Percentiles rank a stretch among this genome's conserved stretches.
phyloP scores from a whole-genome alignment of 2,329 filamentous ascomycete species.

The Sclerotinia minor region DNA sequence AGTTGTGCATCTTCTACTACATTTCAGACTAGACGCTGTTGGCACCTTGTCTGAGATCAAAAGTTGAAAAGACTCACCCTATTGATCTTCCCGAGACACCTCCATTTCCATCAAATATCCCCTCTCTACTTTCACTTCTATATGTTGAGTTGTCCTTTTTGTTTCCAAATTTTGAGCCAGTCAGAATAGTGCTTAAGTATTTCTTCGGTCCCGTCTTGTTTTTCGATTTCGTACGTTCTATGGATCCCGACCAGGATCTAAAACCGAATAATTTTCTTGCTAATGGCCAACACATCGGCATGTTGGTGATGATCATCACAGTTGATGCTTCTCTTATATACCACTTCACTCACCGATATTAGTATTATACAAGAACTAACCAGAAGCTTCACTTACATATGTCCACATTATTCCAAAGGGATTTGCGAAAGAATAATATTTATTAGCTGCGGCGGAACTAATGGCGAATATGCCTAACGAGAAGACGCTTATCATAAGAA shows the following conservation, averaged over 20 bases:
- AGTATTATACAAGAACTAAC: not conserved
- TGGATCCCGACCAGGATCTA: slow-evolving; percentile 16
- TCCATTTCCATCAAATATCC: not conserved
- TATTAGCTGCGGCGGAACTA: slow-evolving; percentile 52
- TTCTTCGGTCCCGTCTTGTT: slow-evolving; percentile 7
- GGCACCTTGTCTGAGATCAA: not conserved
- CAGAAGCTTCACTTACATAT: slow-evolving; percentile 26
- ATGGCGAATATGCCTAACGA: slow-evolving; percentile 52
- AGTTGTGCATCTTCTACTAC: not conserved
- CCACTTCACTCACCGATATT: slow-evolving; percentile 45
- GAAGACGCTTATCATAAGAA: slow-evolving; percentile 51
- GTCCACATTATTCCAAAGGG: slow-evolving; percentile 42
- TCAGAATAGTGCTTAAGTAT: not conserved
- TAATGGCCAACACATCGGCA: slow-evolving; percentile 53
- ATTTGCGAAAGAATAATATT: slow-evolving; percentile 47
- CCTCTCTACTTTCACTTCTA: slow-evolving; percentile 14
- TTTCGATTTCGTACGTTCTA: not conserved
- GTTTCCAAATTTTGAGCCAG: not conserved
- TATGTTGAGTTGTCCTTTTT: not conserved
- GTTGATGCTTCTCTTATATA: slow-evolving; percentile 55
- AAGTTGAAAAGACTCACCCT: slow-evolving; percentile 1
- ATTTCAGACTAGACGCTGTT: not conserved
- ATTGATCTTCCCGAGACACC: not conserved
- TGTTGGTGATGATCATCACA: slow-evolving; percentile 54
- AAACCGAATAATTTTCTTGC: slow-evolving; percentile 18